Conservation (phyloP, 225 moss, liverwort and hornwort genomes). For the Lunularia cruciata region DNA sequence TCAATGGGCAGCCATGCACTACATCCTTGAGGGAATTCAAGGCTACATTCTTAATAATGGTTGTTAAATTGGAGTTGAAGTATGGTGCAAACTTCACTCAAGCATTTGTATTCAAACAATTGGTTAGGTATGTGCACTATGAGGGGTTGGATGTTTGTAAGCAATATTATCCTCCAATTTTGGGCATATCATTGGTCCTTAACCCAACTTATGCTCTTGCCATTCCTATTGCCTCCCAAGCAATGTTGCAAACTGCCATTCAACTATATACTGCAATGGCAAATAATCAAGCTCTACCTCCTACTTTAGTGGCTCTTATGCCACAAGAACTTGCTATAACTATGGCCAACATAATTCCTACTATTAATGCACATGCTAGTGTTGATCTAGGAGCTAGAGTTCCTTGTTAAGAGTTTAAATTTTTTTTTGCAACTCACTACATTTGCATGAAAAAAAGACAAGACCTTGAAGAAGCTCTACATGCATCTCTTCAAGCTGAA, state of each 20-base stretch:
- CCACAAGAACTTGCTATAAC: neutral
- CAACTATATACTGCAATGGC: neutral
- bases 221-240: neutral
- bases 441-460: neutral
- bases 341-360: neutral
- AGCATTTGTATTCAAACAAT: no score
- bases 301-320: neutral
- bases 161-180: no score
- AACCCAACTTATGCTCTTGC: neutral
- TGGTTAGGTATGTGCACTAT: neutral
- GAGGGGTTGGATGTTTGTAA: neutral
- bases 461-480: conserved; percentile 15
- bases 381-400: neutral
- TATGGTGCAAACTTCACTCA: neutral
- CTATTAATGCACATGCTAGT: neutral
- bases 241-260: neutral
- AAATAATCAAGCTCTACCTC: no score
- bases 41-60: neutral
- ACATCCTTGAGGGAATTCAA: neutral
- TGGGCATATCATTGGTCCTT: no score
- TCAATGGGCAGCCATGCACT: neutral
- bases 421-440: neutral
- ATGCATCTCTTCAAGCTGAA: conserved; percentile 3
- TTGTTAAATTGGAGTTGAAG: conserved; percentile 5
- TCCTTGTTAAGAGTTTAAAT: neutral